Evolutionary conservation across 129 eudicot genomes (phyloP).

Genomic region (Solidago caesia): DNA sequence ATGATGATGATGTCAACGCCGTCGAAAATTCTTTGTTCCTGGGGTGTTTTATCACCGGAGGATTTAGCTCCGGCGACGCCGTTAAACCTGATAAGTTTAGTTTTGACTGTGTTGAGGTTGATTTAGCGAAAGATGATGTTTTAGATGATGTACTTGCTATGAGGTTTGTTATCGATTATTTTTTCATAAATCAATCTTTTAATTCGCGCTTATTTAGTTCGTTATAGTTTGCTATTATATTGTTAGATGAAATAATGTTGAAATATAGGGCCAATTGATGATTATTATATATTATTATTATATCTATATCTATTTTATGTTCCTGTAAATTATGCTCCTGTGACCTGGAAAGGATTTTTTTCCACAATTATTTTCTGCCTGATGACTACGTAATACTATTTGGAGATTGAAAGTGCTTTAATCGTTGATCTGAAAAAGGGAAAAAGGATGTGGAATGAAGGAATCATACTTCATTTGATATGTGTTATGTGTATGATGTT

Average conservation of each 20-base stretch:
- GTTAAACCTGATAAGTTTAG: background rate
- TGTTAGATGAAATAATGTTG: background rate
- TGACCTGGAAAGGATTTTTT: no score
- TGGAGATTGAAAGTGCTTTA: no score
- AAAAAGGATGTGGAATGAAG: no score
- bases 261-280: background rate
- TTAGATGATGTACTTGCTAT: slow-evolving; percentile 14
- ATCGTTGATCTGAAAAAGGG: no score
- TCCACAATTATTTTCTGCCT: no score
- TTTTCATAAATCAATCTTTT: background rate
- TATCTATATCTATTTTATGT: no score
- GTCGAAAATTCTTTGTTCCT: background rate
- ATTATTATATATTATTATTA: background rate
- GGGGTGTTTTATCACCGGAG: background rate
- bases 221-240: slow-evolving; percentile 1
- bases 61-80: slow-evolving; percentile 33
- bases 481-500: no score
- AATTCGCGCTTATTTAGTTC: background rate
- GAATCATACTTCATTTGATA: no score
- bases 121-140: background rate
- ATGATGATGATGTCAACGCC: background rate
- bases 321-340: no score
- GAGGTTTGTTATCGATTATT: slow-evolving; percentile 38
- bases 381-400: no score
- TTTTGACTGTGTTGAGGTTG: no score